Percentiles rank a stretch among this genome's conserved stretches.
Conservation (phyloP, 176 grass and related monocot genomes). For the Carex parvula region DNA sequence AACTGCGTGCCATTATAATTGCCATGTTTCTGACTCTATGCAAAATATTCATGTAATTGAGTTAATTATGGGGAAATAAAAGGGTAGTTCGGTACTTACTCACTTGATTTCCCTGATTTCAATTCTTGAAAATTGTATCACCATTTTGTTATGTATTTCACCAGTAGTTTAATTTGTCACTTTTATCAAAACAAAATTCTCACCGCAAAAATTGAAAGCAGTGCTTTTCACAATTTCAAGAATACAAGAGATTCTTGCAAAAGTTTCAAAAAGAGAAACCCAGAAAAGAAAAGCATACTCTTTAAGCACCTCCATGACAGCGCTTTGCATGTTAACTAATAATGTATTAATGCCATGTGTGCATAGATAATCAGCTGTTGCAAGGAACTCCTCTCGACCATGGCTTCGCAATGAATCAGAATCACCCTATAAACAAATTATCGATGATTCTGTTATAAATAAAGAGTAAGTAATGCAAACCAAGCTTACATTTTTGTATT, state of each 20-base stretch:
- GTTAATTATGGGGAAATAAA: not conserved
- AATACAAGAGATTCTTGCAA: not conserved
- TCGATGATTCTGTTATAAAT: not conserved
- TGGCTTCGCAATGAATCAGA: constrained; percentile 49
- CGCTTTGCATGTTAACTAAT: constrained; percentile 60
- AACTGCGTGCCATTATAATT: not conserved
- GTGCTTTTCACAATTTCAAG: not conserved
- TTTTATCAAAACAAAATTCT: not conserved
- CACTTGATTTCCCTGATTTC: not conserved
- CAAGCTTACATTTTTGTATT: not conserved
- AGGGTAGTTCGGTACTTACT: not conserved
- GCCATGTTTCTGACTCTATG: not conserved
- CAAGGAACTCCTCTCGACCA: constrained; percentile 66
- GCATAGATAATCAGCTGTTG: constrained; percentile 78
- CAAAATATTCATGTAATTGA: not conserved
- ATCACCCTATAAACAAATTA: constrained; percentile 48
- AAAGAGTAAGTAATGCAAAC: not conserved
- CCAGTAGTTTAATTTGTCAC: not conserved
- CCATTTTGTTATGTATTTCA: not conserved
- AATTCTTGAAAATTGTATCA: not conserved
- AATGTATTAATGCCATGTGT: constrained; percentile 65
- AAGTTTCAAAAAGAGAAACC: not conserved
- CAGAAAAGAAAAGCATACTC: constrained; percentile 56
- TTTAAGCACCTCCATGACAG: constrained; percentile 75
- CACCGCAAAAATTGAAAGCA: not conserved